Percentiles rank a stretch among this genome's conserved stretches.
Conservation (phyloP, 2,329 filamentous ascomycete species). For the Clonostachys byssicola region DNA sequence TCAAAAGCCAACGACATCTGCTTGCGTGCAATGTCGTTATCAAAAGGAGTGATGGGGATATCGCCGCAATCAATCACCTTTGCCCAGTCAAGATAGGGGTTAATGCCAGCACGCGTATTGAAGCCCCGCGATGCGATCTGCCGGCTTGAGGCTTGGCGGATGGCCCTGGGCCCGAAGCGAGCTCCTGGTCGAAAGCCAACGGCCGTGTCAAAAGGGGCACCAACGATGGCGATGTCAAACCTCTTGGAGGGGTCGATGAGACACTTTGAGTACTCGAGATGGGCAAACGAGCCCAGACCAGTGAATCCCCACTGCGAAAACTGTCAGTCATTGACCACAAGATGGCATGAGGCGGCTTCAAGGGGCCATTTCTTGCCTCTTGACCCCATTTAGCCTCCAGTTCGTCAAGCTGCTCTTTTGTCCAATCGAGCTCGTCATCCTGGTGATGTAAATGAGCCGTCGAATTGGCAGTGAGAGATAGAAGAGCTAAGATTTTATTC, state of each 20-base stretch:
- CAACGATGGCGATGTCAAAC: conserved; percentile 65
- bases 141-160: conserved; percentile 76
- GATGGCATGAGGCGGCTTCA: background rate
- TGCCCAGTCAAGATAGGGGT: conserved; percentile 80
- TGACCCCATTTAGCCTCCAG: conserved; percentile 53
- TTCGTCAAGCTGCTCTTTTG: conserved; percentile 44
- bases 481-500: too few species aligned
- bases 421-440: too few species aligned
- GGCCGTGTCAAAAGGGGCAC: conserved; percentile 67
- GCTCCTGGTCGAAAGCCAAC: conserved; percentile 37
- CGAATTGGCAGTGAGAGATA: too few species aligned
- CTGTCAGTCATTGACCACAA: background rate
- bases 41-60: conserved; percentile 81
- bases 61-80: conserved; percentile 87
- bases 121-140: conserved; percentile 75
- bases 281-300: conserved; percentile 69
- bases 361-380: conserved; percentile 44
- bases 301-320: conserved; percentile 37
- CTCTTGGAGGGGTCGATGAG: conserved; percentile 53
- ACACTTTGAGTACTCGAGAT: conserved; percentile 60
- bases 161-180: conserved; percentile 83
- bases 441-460: too few species aligned
- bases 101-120: conserved; percentile 78
- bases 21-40: conserved; percentile 74
- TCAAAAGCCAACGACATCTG: conserved; percentile 82